A percentile compares a stretch with the other conserved stretches of the same genome.
phyloP scores from a whole-genome alignment of 169 alveolate genomes.

The Plasmodium yoelii region DNA sequence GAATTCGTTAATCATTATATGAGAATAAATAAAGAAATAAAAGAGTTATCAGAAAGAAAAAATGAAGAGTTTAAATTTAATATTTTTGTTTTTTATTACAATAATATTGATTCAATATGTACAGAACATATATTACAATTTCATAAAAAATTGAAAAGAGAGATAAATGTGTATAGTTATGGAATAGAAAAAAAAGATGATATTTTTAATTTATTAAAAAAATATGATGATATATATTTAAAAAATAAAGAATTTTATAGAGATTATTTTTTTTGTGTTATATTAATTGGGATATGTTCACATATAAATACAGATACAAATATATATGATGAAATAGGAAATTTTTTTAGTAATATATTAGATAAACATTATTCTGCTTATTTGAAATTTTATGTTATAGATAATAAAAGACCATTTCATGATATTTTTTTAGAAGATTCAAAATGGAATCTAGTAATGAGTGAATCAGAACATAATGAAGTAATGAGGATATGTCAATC shows the following conservation, averaged over 20 bases:
- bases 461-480: slow-evolving; percentile 27
- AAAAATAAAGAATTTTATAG: slow-evolving; percentile 43
- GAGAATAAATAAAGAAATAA: slow-evolving; percentile 60
- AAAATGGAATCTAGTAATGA: slow-evolving; percentile 56
- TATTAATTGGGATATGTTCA: slow-evolving; percentile 47
- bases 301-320: slow-evolving; percentile 53
- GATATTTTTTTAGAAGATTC: slow-evolving; percentile 36
- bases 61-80: slow-evolving; percentile 62
- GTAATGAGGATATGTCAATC: slow-evolving; percentile 20
- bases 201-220: slow-evolving; percentile 17
- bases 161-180: slow-evolving; percentile 42
- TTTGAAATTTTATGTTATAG: slow-evolving; percentile 58
- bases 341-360: slow-evolving; percentile 28
- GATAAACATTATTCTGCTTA: slow-evolving; percentile 20
- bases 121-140: slow-evolving; percentile 66
- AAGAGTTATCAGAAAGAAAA: slow-evolving; percentile 31
- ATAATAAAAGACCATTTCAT: slow-evolving; percentile 51
- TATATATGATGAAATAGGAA: slow-evolving; percentile 18
- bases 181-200: slow-evolving; percentile 63
- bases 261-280: slow-evolving; percentile 43
- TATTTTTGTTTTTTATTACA: slow-evolving; percentile 42
- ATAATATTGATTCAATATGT: slow-evolving; percentile 49
- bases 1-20: slow-evolving; percentile 60
- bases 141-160: slow-evolving; percentile 47
- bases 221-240: slow-evolving; percentile 45